Evolutionary conservation across 148 eudicot genomes (phyloP).

Genomic region (Camellia lanceoleosa): DNA sequence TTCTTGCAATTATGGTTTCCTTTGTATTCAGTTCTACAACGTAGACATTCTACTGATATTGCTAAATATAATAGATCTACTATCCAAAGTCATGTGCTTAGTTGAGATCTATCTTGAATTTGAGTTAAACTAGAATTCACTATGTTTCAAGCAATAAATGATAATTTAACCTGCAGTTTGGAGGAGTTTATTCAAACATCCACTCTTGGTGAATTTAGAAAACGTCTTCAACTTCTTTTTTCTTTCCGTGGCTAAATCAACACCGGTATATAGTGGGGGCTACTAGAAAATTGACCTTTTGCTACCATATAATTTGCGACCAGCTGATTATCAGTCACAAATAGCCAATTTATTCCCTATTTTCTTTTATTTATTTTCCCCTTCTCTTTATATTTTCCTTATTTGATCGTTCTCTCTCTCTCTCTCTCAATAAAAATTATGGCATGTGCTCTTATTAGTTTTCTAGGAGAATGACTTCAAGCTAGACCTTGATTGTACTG

Average conservation of each 20-base stretch:
- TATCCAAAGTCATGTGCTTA: constrained; percentile 56
- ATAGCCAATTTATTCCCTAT: too few species aligned
- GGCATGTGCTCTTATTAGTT: too few species aligned
- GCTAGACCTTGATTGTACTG: too few species aligned
- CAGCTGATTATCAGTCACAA: too few species aligned
- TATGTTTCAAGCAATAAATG: neutral
- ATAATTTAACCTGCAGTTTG: constrained; percentile 45
- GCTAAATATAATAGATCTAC: too few species aligned
- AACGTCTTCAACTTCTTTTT: constrained; percentile 71
- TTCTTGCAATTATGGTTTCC: constrained; percentile 86
- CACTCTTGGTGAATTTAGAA: constrained; percentile 76
- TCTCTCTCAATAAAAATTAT: too few species aligned
- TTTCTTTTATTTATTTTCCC: too few species aligned
- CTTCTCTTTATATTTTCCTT: too few species aligned
- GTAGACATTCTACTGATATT: constrained; percentile 36
- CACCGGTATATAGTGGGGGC: constrained; percentile 46
- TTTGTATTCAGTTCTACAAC: constrained; percentile 66
- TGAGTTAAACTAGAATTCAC: neutral
- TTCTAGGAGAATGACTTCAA: too few species aligned
- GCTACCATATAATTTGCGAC: too few species aligned
- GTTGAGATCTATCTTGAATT: neutral
- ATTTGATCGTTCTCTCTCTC: too few species aligned
- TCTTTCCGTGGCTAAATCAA: constrained; percentile 73
- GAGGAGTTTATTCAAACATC: constrained; percentile 81
- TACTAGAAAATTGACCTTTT: too few species aligned